These are phyloP conservation scores for Piper betle DNA, from an alignment of 164 flowering plant species.

Conservation along the genomic window DNA sequence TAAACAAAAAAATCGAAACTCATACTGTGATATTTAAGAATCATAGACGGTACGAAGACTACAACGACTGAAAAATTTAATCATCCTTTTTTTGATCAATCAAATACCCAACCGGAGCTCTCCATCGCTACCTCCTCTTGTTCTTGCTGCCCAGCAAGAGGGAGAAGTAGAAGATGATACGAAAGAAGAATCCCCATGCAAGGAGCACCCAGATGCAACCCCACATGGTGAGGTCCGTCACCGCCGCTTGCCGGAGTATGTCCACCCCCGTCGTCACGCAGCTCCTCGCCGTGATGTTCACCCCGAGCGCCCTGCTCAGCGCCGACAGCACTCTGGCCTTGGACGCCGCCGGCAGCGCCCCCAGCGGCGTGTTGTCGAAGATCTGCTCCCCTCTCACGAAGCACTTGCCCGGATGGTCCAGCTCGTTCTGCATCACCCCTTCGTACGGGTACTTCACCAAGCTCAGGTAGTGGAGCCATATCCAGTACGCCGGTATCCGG, in stretches of 20 bases:
- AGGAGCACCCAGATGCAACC: constrained; percentile 51
- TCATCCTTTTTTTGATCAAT: no score
- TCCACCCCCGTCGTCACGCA: constrained; percentile 57
- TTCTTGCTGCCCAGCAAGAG: constrained; percentile 64
- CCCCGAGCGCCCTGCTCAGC: constrained; percentile 38
- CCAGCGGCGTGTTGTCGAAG: constrained; percentile 75
- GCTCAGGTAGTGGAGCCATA: constrained; percentile 88
- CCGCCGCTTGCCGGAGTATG: constrained; percentile 41
- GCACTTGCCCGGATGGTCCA: constrained; percentile 41
- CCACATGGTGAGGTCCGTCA: constrained; percentile 64
- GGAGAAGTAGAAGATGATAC: constrained; percentile 53
- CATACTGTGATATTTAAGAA: no score
- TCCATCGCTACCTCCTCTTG: constrained; percentile 54
- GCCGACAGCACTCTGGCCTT: constrained; percentile 35
- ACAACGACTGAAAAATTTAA: no score
- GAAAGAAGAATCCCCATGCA: constrained; percentile 73
- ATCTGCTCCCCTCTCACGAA: constrained; percentile 67
- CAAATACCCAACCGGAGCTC: no score
- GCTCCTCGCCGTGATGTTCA: constrained; percentile 31
- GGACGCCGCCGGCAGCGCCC: constrained; percentile 25
- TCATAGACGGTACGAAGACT: no score
- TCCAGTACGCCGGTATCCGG: constrained; percentile 75
- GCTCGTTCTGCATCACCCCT: constrained; percentile 65
- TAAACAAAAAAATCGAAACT: no score
- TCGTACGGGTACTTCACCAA: constrained; percentile 83